Evolutionary conservation across 2,329 filamentous ascomycete species (phyloP).

Genomic region (Cylindrodendrum hubeiense): DNA sequence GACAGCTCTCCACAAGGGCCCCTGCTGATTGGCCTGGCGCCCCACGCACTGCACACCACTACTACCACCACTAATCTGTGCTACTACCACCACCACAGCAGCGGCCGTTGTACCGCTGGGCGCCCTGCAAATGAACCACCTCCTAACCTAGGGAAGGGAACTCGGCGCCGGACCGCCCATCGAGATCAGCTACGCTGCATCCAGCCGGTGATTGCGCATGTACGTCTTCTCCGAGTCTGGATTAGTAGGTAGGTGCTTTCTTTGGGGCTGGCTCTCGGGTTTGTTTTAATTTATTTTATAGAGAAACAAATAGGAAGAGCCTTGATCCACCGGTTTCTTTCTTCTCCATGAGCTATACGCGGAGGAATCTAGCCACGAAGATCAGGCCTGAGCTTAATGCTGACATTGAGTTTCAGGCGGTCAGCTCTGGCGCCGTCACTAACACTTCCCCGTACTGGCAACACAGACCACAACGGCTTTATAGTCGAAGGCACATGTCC

Average conservation of each 20-base stretch:
- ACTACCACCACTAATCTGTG: too few species aligned
- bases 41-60: not conserved
- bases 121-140: not conserved
- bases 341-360: not conserved
- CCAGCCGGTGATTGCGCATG: slow-evolving; percentile 10
- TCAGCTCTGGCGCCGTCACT: not conserved
- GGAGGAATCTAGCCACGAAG: not conserved
- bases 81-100: too few species aligned
- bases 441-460: too few species aligned
- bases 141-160: too few species aligned
- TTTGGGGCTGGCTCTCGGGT: not conserved
- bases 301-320: not conserved
- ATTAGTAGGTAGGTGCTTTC: too few species aligned
- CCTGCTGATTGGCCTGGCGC: slow-evolving; percentile 36
- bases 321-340: not conserved
- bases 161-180: not conserved
- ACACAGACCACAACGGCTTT: too few species aligned
- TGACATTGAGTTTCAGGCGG: not conserved
- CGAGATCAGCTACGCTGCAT: slow-evolving; percentile 6
- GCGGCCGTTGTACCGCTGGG: slow-evolving; percentile 8
- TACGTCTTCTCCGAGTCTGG: not conserved
- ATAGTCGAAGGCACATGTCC: too few species aligned
- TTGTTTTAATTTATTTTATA: not conserved
- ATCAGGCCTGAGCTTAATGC: too few species aligned
- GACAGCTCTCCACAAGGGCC: slow-evolving; percentile 36